Evolutionary conservation across 371 early-diverging fungal genomes (phyloP).

Genomic region (Saksenaea vasiformis): DNA sequence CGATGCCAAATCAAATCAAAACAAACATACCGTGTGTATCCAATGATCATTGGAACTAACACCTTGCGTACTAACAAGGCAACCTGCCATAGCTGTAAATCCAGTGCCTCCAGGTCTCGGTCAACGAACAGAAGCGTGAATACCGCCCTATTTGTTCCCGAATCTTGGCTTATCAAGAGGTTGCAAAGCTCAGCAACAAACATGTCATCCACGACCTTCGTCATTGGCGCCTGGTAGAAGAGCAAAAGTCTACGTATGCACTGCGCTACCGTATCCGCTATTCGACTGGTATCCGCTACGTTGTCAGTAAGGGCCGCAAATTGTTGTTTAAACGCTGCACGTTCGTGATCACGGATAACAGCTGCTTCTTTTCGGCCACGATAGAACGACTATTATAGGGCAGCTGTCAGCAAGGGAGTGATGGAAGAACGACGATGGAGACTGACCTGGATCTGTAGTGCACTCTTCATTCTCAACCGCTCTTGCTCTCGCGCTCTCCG

Average conservation of each 20-base stretch:
- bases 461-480: constrained; percentile 58
- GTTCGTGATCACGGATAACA: constrained; percentile 5
- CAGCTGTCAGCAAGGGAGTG: neutral
- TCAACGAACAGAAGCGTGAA: constrained; percentile 7
- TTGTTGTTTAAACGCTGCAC: constrained; percentile 15
- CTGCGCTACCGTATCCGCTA: neutral
- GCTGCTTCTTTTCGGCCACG: constrained; percentile 37
- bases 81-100: constrained; percentile 25
- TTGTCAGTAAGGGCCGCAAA: constrained; percentile 4
- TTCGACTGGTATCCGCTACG: neutral
- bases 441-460: constrained; percentile 67
- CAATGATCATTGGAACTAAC: constrained; percentile 6
- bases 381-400: constrained; percentile 35
- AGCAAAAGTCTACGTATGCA: constrained; percentile 9
- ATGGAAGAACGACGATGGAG: neutral
- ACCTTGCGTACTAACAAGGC: constrained; percentile 26
- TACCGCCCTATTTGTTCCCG: neutral
- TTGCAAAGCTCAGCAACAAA: constrained; percentile 2
- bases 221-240: neutral
- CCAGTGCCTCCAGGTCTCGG: constrained; percentile 5
- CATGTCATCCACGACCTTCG: neutral
- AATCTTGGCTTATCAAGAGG: neutral
- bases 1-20: neutral
- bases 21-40: neutral
- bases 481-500: constrained; percentile 75